These are phyloP conservation scores for Erythrobasidium hasegawianum DNA, from an alignment of 1,284 basidiomycete species.

Conservation along the genomic window DNA sequence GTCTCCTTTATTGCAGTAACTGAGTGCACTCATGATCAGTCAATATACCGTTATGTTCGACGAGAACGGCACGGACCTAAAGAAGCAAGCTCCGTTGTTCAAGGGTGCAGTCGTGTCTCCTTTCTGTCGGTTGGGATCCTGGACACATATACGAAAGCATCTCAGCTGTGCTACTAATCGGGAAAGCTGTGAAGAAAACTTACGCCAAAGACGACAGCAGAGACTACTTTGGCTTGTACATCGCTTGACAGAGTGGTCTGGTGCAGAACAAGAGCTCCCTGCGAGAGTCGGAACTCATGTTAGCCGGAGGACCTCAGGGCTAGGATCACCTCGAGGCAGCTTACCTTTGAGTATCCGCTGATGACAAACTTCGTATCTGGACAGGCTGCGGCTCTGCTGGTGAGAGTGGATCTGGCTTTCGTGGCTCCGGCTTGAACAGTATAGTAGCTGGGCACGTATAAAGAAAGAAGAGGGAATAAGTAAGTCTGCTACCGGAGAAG, in stretches of 20 bases:
- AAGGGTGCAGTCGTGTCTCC: slow-evolving; percentile 7
- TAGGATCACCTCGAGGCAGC: no score
- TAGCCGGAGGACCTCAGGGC: no score
- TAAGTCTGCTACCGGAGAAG: no score
- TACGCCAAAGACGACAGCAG: slow-evolving; percentile 22
- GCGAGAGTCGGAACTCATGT: no score
- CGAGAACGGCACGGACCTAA: background rate
- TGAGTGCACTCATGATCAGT: background rate
- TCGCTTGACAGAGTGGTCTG: slow-evolving; percentile 5
- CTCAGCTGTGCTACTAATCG: no score
- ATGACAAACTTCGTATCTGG: slow-evolving; percentile 24
- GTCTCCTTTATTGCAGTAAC: slow-evolving; percentile 20
- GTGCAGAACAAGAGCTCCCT: slow-evolving; percentile 26
- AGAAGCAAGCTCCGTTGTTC: slow-evolving; percentile 5
- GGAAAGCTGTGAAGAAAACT: no score
- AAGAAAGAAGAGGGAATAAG: no score
- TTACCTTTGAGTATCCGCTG: slow-evolving; percentile 25
- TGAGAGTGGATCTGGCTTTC: slow-evolving; percentile 1
- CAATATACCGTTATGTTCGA: no score
- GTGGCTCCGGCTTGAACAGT: slow-evolving; percentile 15
- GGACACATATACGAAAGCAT: background rate
- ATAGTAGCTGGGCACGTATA: slow-evolving; percentile 5
- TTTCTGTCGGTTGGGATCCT: slow-evolving; percentile 19
- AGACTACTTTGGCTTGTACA: slow-evolving; percentile 15
- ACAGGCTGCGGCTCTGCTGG: slow-evolving; percentile 12